A percentile compares a stretch with the other conserved stretches of the same genome.
phyloP scores from a whole-genome alignment of 768 basidiomycete species.

The Tephrocybe sp. region DNA sequence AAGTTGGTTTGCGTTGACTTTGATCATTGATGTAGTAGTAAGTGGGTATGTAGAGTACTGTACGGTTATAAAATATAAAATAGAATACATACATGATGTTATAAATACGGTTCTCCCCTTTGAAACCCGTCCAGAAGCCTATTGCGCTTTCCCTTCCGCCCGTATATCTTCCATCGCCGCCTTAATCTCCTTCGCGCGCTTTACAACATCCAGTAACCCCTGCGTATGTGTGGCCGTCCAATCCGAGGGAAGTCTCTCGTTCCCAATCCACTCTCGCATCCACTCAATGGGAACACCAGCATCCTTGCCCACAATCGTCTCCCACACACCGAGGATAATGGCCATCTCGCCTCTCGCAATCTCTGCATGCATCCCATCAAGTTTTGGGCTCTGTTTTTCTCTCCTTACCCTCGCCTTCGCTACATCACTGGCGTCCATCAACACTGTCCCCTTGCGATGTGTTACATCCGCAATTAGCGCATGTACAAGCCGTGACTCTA shows the following conservation, averaged over 20 bases:
- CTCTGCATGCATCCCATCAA: conserved; percentile 50
- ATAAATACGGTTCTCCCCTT: too few relatives aligned
- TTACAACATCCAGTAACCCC: conserved; percentile 33
- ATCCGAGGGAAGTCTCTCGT: conserved; percentile 49
- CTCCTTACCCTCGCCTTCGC: conserved; percentile 50
- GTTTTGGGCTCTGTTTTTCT: conserved; percentile 38
- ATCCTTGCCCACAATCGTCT: conserved; percentile 30
- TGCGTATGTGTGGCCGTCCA: conserved; percentile 39
- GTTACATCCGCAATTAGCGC: conserved; percentile 34
- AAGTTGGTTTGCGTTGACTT: too few relatives aligned
- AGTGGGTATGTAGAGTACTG: too few relatives aligned
- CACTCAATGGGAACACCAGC: conserved; percentile 44
- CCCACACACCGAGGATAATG: conserved; percentile 58
- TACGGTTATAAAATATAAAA: too few relatives aligned
- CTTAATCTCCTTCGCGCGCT: conserved; percentile 27
- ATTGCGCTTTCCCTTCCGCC: too few relatives aligned
- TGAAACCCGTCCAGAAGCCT: too few relatives aligned
- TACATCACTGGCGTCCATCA: conserved; percentile 40
- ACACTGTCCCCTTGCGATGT: conserved; percentile 19
- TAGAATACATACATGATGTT: too few relatives aligned
- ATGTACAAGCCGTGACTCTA: conserved; percentile 35
- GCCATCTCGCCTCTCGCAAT: conserved; percentile 70
- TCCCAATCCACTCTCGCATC: conserved; percentile 45
- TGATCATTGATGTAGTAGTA: too few relatives aligned
- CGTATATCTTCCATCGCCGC: conserved; percentile 19